Base-by-base conservation (phyloP, 2,329 filamentous ascomycete genomes). In the Xylaria sp. region DNA sequence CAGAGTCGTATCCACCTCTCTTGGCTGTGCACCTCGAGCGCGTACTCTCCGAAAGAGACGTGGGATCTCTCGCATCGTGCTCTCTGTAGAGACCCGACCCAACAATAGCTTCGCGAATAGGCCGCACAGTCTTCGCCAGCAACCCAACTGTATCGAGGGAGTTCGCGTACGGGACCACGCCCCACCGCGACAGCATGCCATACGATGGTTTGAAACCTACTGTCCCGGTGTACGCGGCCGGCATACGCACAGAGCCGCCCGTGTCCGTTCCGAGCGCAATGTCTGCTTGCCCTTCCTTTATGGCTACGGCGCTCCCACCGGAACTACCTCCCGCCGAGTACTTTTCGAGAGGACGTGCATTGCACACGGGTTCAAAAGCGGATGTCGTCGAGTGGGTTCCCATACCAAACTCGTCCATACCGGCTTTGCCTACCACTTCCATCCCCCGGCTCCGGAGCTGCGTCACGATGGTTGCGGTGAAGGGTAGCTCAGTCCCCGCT, bases 331-430 rank as follows among this genome's bases (percentile, higher is more conserved):
- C 94, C 0, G 92, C 91, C 0, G 93, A 96, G 30, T 75, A 75
- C 19, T 56, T 64, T 17, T 74, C 69, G 1, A 77, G 68, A 0
- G 76, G 81, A 61, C 82, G 79, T 7, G 81, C 82, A 69, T 86
- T 89, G 61, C 78, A 82, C 4, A 95, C 92, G 0, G 88, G 78
- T 1, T 92, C 92, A 74, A 90, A 89, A 63, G 84, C 81, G 0
- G 93, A 94, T 75, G 90, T 82, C 21, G 85, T 86, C 1, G 90
- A 92, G 77, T 97, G 91, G 8, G 93, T 97, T 1, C 94, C 94
- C 94, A 97, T 97, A 32, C 94, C 94, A 78, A 97, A 97, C 78
- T 97, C 96, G 81, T 98, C 96, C 84, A 98, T 89, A 78, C 97
- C 97, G 1, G 93, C 94, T 80, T 97, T 97, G 6, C 91, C 92